Evolutionary conservation across 495 filamentous ascomycete genomes (phyloP).

Genomic region (Penicillium nucicola): DNA sequence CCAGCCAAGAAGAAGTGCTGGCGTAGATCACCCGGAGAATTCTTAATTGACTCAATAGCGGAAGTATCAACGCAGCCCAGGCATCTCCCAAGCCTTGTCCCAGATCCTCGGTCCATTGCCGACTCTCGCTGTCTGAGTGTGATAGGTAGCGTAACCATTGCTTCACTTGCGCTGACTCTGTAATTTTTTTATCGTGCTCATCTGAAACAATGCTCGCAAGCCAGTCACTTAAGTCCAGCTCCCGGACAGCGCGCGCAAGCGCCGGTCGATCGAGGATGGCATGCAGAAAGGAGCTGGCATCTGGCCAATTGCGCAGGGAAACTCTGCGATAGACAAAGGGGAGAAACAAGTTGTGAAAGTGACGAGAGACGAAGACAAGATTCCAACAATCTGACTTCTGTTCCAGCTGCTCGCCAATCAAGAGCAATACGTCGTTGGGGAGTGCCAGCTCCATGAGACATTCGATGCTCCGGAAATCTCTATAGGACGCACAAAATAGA

Average conservation of each 20-base stretch:
- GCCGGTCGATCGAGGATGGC: slow-evolving; percentile 18
- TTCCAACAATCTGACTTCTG: slow-evolving; percentile 28
- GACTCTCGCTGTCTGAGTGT: slow-evolving; percentile 19
- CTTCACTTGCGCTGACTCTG: background rate
- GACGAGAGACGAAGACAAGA: slow-evolving; percentile 27
- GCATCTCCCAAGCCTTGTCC: slow-evolving; percentile 20
- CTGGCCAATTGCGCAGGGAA: slow-evolving; percentile 13
- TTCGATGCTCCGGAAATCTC: background rate
- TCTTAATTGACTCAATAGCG: slow-evolving; percentile 25
- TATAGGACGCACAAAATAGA: background rate
- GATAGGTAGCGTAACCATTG: slow-evolving; percentile 10
- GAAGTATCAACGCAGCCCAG: slow-evolving; percentile 30
- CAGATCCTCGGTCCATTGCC: slow-evolving; percentile 25
- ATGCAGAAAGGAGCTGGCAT: slow-evolving; percentile 21
- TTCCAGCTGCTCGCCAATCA: slow-evolving; percentile 30
- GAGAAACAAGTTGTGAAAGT: slow-evolving; percentile 31
- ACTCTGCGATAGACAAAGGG: slow-evolving; percentile 24
- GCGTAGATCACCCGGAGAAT: slow-evolving; percentile 24
- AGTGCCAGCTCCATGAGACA: slow-evolving; percentile 4
- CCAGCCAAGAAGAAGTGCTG: slow-evolving; percentile 14
- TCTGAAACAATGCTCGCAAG: background rate
- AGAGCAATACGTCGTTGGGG: slow-evolving; percentile 31
- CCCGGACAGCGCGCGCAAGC: slow-evolving; percentile 25
- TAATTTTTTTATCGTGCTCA: slow-evolving; percentile 3
- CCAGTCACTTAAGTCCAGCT: slow-evolving; percentile 26